Percentiles rank a stretch among this genome's conserved stretches.
These are phyloP conservation scores for Conticribra weissflogii DNA, from an alignment of 108 stramenopile genomes.

Conservation along the genomic window DNA sequence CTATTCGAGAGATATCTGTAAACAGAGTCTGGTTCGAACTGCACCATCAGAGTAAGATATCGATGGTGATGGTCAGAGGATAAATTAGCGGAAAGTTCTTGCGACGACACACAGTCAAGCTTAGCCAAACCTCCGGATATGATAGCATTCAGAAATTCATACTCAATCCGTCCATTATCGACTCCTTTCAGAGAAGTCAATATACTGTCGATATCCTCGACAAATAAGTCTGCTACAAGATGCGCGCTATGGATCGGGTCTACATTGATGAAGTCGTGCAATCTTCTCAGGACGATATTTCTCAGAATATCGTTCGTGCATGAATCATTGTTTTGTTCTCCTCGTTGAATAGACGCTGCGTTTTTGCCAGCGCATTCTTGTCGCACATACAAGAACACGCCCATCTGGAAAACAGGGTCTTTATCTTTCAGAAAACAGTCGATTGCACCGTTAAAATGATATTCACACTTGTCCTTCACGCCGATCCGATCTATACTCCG, in stretches of 20 bases:
- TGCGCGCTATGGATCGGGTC: slow-evolving; percentile 64
- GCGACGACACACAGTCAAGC: slow-evolving; percentile 64
- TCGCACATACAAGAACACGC: slow-evolving; percentile 75
- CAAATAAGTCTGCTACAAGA: slow-evolving; percentile 74
- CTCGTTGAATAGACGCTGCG: slow-evolving; percentile 16
- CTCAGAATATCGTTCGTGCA: slow-evolving; percentile 33
- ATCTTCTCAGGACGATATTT: slow-evolving; percentile 51
- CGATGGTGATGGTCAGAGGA: slow-evolving; percentile 68
- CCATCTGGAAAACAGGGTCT: slow-evolving; percentile 59
- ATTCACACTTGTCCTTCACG: slow-evolving; percentile 39
- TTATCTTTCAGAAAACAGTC: slow-evolving; percentile 80
- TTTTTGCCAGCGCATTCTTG: slow-evolving; percentile 67
- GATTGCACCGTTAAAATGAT: slow-evolving; percentile 71
- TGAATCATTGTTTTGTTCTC: too few species aligned
- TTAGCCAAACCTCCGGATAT: slow-evolving; percentile 67
- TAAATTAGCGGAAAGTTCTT: slow-evolving; percentile 68
- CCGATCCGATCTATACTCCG: slow-evolving; percentile 32
- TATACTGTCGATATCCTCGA: slow-evolving; percentile 74
- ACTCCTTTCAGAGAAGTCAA: slow-evolving; percentile 44
- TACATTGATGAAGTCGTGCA: slow-evolving; percentile 62
- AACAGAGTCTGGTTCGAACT: slow-evolving; percentile 78
- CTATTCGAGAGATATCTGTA: slow-evolving; percentile 79
- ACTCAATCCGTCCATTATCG: slow-evolving; percentile 53
- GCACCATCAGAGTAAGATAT: slow-evolving; percentile 72
- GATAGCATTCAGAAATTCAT: slow-evolving; percentile 66